Evolutionary conservation across 306 rosid species (phyloP).

Genomic region (Acacia confusa): DNA sequence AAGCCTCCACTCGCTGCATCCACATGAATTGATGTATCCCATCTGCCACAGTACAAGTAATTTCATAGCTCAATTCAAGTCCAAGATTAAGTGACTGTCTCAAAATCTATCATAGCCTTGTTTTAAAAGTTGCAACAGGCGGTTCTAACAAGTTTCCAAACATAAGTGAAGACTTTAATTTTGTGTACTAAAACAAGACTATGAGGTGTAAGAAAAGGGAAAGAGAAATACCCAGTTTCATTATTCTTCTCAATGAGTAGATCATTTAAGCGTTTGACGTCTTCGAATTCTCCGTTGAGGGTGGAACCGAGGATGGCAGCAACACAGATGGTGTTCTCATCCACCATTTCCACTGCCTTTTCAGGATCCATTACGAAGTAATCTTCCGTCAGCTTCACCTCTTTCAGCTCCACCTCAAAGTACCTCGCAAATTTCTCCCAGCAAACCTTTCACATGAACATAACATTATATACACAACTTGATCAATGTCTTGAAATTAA

Average conservation of each 20-base stretch:
- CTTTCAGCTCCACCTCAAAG: constrained; percentile 93
- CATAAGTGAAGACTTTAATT: too few species aligned
- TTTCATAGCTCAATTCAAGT: not conserved
- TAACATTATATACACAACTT: not conserved
- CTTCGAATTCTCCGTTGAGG: constrained; percentile 92
- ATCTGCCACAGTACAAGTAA: constrained; percentile 35
- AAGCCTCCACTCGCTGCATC: constrained; percentile 98
- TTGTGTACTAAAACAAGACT: too few species aligned
- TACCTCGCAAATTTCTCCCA: constrained; percentile 99
- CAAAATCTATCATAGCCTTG: too few species aligned
- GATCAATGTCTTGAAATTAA: not conserved
- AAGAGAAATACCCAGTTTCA: constrained; percentile 61
- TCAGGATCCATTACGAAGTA: constrained; percentile 81
- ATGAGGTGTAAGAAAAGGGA: not conserved
- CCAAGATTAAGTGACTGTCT: not conserved
- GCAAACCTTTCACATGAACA: constrained; percentile 55
- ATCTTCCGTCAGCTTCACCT: constrained; percentile 75
- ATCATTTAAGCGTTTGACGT: constrained; percentile 81
- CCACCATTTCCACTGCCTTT: constrained; percentile 86
- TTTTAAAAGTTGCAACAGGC: too few species aligned
- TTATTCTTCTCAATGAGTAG: constrained; percentile 68
- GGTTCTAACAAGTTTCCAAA: too few species aligned
- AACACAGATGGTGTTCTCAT: constrained; percentile 92
- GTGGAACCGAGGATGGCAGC: constrained; percentile 97
- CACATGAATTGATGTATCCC: constrained; percentile 98